These are phyloP conservation scores for Crithidia thermophila DNA, from an alignment of 208 protist genomes.

Conservation along the genomic window DNA sequence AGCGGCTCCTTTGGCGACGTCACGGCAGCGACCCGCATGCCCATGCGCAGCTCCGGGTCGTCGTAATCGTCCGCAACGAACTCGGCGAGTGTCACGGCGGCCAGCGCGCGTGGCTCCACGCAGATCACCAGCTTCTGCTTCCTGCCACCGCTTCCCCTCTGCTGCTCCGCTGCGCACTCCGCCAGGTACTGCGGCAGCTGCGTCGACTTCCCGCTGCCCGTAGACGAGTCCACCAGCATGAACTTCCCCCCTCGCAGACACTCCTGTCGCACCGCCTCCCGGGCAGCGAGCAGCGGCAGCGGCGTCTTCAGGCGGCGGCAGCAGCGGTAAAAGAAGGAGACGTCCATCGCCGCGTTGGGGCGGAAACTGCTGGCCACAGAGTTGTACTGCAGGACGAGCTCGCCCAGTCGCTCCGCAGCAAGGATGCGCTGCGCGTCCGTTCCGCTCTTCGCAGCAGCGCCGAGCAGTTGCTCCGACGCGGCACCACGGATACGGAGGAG, in stretches of 20 bases:
- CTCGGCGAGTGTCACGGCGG: constrained; percentile 95
- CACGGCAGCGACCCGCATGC: background rate
- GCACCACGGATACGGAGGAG: too few species aligned
- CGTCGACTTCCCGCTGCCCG: constrained; percentile 93
- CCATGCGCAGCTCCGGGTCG: background rate
- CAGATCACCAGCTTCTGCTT: constrained; percentile 48
- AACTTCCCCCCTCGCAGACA: background rate
- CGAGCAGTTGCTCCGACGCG: too few species aligned
- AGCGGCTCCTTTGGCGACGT: background rate
- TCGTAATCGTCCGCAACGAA: constrained; percentile 96
- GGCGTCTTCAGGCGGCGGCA: background rate
- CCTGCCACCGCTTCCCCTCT: background rate
- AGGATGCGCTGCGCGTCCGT: background rate
- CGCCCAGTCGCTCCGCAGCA: background rate
- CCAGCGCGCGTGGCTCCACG: constrained; percentile 97
- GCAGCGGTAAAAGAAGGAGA: background rate
- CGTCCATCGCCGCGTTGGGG: background rate
- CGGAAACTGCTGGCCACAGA: background rate
- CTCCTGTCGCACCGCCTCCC: background rate
- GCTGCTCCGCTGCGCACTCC: constrained; percentile 30
- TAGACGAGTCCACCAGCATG: constrained; percentile 27
- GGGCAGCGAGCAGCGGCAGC: constrained; percentile 11
- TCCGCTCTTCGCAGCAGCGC: too few species aligned
- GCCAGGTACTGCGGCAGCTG: constrained; percentile 91
- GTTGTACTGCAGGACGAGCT: background rate